Evolutionary conservation across 345 rosid genomes (phyloP), one percentile per base, ranked within the genome.

Genomic region (Balakata baccata): DNA sequence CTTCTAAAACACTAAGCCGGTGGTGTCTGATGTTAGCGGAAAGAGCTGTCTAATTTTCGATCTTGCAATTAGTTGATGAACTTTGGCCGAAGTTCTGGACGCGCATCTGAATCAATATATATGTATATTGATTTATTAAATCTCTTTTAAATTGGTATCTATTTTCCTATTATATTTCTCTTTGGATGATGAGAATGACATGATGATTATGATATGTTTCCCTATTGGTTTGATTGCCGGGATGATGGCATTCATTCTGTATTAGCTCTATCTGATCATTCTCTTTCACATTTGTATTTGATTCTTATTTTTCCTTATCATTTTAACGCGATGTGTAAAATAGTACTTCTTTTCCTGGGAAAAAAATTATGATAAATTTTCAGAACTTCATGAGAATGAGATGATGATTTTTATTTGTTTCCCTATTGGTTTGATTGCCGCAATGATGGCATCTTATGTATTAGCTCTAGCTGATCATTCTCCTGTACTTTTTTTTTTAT

Each of bases 141-240:
- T 43, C 6, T 64, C 34, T 20, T 8, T 46, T 66, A 4, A 22
- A 7, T n/a, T 22, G 11, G 17, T 11, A 11, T 11, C 8, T 22
- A 2, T 7, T 65, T 65, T 29, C 34, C 2, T 1, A 29, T 29
- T 1, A 29, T 29, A 2, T 7, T 6, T 11, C 4, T 3, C 5
- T 59, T 64, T 16, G 16, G 11, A 6, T 18, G 62, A 51, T 51
- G 80, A 74, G 83, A 77, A 72, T 77, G 86, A 79, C 38, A 50
- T 81, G 88, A 85, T 77, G 84, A 83, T 73, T 49, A 37, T 12
- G 56, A 59, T 63, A 61, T 60, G 67, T 53, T 83, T 83, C 83
- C 86, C 88, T 83, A 83, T 85, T 85, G 86, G 88, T 85, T 85
- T 85, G 88, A 83, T 81, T 20, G 88, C 88, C 84, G 80, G 3